Percentiles rank a stretch among this genome's conserved stretches.
phyloP scores from a whole-genome alignment of 1,284 basidiomycete species.

The Mycena sp. region DNA sequence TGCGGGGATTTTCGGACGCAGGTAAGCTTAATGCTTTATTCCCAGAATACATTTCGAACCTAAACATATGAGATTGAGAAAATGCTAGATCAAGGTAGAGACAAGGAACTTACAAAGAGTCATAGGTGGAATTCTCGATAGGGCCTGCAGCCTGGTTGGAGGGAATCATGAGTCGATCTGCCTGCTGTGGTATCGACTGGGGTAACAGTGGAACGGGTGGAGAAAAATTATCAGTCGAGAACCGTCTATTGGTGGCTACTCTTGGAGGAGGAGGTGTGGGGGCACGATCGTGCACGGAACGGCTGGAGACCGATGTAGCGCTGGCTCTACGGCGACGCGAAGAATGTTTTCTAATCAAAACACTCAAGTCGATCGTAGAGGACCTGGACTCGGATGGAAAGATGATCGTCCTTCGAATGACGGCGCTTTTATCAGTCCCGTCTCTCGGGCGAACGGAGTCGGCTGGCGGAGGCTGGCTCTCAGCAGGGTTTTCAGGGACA shows the following conservation, averaged over 20 bases:
- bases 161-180: conserved; percentile 53
- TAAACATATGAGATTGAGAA: conserved; percentile 45
- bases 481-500: background rate
- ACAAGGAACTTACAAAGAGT: conserved; percentile 70
- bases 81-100: conserved; percentile 30
- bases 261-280: conserved; percentile 84
- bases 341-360: conserved; percentile 64
- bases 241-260: conserved; percentile 60
- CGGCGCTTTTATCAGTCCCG: conserved; percentile 52
- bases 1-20: conserved; percentile 12
- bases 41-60: conserved; percentile 82
- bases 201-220: conserved; percentile 80
- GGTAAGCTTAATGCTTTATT: conserved; percentile 47
- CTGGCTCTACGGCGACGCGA: conserved; percentile 68
- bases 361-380: conserved; percentile 61
- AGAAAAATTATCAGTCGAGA: conserved; percentile 62
- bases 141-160: conserved; percentile 50
- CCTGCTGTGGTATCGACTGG: conserved; percentile 55
- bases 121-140: conserved; percentile 75
- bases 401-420: conserved; percentile 81
- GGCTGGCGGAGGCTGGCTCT: conserved; percentile 22
- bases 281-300: conserved; percentile 81
- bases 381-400: conserved; percentile 71
- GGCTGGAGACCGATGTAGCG: conserved; percentile 62
- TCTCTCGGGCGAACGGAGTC: conserved; percentile 54